These are phyloP conservation scores for Aphanomyces euteiches DNA, from an alignment of 352 stramenopile species.

Conservation along the genomic window DNA sequence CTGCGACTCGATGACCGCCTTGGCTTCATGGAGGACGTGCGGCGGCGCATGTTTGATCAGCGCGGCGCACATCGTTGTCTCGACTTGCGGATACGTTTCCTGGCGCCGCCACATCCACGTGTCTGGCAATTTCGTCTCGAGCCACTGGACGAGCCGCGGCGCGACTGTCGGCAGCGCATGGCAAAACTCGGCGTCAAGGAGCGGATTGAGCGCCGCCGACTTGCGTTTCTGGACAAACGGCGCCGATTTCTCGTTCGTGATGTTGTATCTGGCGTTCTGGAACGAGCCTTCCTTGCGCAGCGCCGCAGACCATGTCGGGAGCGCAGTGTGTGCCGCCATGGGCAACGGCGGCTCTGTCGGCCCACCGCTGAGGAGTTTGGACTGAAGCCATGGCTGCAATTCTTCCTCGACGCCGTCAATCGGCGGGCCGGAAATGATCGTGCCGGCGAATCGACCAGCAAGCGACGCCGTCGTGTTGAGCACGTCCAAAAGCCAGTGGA, in stretches of 20 bases:
- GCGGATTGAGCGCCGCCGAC: background rate
- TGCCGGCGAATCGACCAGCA: slow-evolving; percentile 58
- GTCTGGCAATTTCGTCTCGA: slow-evolving; percentile 71
- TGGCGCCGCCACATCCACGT: slow-evolving; percentile 71
- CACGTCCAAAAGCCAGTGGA: slow-evolving; percentile 83
- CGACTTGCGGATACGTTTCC: slow-evolving; percentile 64
- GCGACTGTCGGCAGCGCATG: slow-evolving; percentile 12
- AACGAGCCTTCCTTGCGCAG: slow-evolving; percentile 3
- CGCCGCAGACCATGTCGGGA: background rate
- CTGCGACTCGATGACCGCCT: slow-evolving; percentile 58
- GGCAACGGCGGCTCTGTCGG: slow-evolving; percentile 33
- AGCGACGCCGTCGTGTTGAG: slow-evolving; percentile 72
- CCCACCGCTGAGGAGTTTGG: slow-evolving; percentile 69
- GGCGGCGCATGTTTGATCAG: slow-evolving; percentile 76
- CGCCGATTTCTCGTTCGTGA: background rate
- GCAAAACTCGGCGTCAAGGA: slow-evolving; percentile 3
- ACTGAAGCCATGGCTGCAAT: slow-evolving; percentile 78
- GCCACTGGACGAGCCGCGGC: slow-evolving; percentile 65
- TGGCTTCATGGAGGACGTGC: slow-evolving; percentile 70
- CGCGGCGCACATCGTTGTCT: slow-evolving; percentile 64
- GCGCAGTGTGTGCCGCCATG: background rate
- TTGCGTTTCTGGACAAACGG: background rate
- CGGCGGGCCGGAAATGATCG: slow-evolving; percentile 69
- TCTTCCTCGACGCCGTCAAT: slow-evolving; percentile 78
- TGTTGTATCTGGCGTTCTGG: slow-evolving; percentile 6